Evolutionary conservation across 257 asterid species (phyloP).

Genomic region (Orobanche coerulescens): DNA sequence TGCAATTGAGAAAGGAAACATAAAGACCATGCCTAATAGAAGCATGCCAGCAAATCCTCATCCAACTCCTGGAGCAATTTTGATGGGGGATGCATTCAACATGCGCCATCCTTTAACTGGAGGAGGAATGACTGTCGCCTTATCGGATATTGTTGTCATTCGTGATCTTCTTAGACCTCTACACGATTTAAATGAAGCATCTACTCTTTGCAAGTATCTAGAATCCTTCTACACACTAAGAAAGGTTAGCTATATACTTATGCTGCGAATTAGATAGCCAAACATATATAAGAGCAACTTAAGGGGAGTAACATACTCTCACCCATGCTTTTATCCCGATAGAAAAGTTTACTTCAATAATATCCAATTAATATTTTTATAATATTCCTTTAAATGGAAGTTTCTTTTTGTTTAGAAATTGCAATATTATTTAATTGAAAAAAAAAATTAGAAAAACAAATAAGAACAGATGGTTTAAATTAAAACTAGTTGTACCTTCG

Average conservation of each 20-base stretch:
- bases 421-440: too few species aligned
- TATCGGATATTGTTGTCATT: slow-evolving; percentile 49
- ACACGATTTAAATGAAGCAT: slow-evolving; percentile 32
- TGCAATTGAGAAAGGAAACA: slow-evolving; percentile 47
- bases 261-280: too few species aligned
- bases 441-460: too few species aligned
- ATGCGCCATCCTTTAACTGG: slow-evolving; percentile 74
- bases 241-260: slow-evolving; percentile 32
- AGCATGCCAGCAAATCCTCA: slow-evolving; percentile 63
- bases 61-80: slow-evolving; percentile 57
- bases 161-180: slow-evolving; percentile 55
- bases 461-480: too few species aligned
- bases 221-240: slow-evolving; percentile 59
- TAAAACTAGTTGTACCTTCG: too few species aligned
- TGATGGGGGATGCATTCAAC: slow-evolving; percentile 66
- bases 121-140: slow-evolving; percentile 72
- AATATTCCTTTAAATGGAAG: too few species aligned
- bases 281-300: not conserved
- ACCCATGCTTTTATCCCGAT: too few species aligned
- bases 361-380: too few species aligned
- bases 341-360: too few species aligned
- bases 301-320: too few species aligned
- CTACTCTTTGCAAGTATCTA: slow-evolving; percentile 40
- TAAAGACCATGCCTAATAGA: slow-evolving; percentile 56
- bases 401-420: too few species aligned